Evolutionary conservation across 495 filamentous ascomycete species (phyloP).

Genomic region (Staphylotrichum tortipilum): DNA sequence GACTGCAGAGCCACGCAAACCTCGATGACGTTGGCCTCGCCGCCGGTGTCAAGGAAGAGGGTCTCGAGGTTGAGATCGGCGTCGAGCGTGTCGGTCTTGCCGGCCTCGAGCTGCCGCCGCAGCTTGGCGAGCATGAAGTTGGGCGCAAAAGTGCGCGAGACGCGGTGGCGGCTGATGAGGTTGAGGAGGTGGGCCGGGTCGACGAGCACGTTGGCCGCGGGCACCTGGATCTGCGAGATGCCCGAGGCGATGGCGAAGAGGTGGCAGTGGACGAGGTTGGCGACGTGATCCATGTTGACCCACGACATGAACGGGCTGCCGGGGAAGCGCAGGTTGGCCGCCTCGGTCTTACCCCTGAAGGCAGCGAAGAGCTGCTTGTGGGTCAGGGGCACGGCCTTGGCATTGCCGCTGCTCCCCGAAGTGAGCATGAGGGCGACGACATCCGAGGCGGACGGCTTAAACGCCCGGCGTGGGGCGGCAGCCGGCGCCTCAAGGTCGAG

Average conservation of each 20-base stretch:
- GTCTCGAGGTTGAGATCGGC: slow-evolving; percentile 6
- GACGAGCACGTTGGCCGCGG: slow-evolving; percentile 31
- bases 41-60: slow-evolving; percentile 13
- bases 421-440: slow-evolving; percentile 42
- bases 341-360: slow-evolving; percentile 32
- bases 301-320: slow-evolving; percentile 40
- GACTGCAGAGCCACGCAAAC: slow-evolving; percentile 20
- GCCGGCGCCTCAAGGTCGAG: background rate
- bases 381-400: slow-evolving; percentile 44
- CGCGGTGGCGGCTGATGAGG: slow-evolving; percentile 33
- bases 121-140: slow-evolving; percentile 46
- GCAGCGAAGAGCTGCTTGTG: slow-evolving; percentile 41
- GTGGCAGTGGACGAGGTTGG: slow-evolving; percentile 43
- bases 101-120: background rate
- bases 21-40: slow-evolving; percentile 21
- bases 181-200: slow-evolving; percentile 36
- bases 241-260: slow-evolving; percentile 34
- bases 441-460: background rate
- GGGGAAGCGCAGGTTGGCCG: slow-evolving; percentile 2
- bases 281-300: slow-evolving; percentile 49
- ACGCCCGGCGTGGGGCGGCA: background rate
- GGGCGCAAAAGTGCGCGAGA: slow-evolving; percentile 44
- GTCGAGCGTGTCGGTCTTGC: background rate
- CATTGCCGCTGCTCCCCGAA: slow-evolving; percentile 47
- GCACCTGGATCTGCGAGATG: slow-evolving; percentile 42